Percentiles rank a stretch among this genome's conserved stretches.
phyloP scores from a whole-genome alignment of 352 stramenopile genomes.

The Phytopythium vexans region DNA sequence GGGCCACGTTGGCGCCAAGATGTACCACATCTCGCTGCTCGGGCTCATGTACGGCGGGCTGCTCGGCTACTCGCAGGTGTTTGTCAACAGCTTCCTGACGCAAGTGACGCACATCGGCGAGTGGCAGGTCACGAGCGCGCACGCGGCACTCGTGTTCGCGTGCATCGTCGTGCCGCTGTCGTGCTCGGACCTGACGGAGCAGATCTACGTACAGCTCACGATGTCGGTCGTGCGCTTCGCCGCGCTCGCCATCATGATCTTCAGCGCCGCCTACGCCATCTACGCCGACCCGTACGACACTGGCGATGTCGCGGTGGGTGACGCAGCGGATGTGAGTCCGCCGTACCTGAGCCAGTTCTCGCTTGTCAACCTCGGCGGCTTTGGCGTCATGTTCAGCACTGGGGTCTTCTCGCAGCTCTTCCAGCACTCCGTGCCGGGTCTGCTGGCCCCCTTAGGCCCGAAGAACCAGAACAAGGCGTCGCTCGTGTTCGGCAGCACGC shows the following conservation, averaged over 20 bases:
- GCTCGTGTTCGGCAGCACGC: constrained; percentile 68
- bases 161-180: constrained; percentile 86
- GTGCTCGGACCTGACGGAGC: constrained; percentile 86
- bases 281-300: constrained; percentile 66
- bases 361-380: constrained; percentile 67
- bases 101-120: constrained; percentile 58
- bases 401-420: constrained; percentile 90
- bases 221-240: constrained; percentile 88
- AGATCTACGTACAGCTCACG: constrained; percentile 83
- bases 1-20: constrained; percentile 44
- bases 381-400: constrained; percentile 90
- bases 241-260: constrained; percentile 88
- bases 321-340: background rate
- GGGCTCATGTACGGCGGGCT: constrained; percentile 88
- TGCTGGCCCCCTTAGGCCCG: constrained; percentile 67
- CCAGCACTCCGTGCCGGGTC: constrained; percentile 87
- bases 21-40: constrained; percentile 87
- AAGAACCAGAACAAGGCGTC: constrained; percentile 59
- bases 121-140: constrained; percentile 47
- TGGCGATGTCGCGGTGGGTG: constrained; percentile 8
- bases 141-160: constrained; percentile 73
- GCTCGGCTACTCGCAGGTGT: constrained; percentile 90
- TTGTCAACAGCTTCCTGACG: constrained; percentile 80
- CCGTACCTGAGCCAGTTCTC: constrained; percentile 63
- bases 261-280: constrained; percentile 73